phyloP scores from a whole-genome alignment of 169 alveolate species.

The Hepatocystis sp. region DNA sequence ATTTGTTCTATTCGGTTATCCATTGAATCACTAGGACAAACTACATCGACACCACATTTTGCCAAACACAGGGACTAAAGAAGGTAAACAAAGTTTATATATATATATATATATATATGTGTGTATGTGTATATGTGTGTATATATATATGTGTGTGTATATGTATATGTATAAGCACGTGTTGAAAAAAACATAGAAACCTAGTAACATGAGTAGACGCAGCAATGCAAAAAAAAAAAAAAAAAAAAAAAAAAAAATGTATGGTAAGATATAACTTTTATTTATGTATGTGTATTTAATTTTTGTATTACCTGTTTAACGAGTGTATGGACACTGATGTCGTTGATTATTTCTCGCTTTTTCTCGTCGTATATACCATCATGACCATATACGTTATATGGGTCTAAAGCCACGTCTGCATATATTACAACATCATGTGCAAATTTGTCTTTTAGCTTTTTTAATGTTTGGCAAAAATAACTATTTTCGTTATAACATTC shows the following conservation, averaged over 20 bases:
- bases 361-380: constrained; percentile 83
- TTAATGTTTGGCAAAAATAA: constrained; percentile 74
- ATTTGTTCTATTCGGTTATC: constrained; percentile 89
- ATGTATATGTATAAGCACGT: neutral
- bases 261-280: too few relatives aligned
- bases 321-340: constrained; percentile 78
- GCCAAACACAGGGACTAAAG: constrained; percentile 84
- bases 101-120: neutral
- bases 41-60: constrained; percentile 89
- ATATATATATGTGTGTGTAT: neutral
- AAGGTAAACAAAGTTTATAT: constrained; percentile 3
- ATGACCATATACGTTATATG: constrained; percentile 82
- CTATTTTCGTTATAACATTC: constrained; percentile 82
- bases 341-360: constrained; percentile 78
- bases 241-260: too few relatives aligned
- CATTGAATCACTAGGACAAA: constrained; percentile 93
- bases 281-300: too few relatives aligned
- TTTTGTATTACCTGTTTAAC: constrained; percentile 77
- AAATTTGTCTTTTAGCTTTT: constrained; percentile 77
- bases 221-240: neutral
- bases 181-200: neutral
- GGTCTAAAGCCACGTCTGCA: constrained; percentile 83
- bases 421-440: constrained; percentile 75
- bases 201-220: neutral
- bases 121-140: neutral